Conservation (phyloP, 257 asterid species). For the Penstemon newberryi region DNA sequence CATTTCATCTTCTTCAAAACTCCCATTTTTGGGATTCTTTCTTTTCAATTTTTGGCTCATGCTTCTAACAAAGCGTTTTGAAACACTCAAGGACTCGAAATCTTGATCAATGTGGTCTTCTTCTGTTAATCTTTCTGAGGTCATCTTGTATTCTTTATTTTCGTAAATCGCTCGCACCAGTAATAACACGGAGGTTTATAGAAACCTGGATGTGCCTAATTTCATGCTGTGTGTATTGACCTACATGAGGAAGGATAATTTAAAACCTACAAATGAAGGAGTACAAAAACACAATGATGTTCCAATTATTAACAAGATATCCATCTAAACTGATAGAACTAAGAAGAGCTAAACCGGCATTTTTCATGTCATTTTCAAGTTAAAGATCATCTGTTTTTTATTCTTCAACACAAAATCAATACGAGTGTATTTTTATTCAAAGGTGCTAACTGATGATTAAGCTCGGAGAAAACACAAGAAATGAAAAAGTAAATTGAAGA, state of each 20-base stretch:
- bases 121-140: slow-evolving; percentile 43
- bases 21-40: slow-evolving; percentile 49
- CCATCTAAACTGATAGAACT: background rate
- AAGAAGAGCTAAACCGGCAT: too few species aligned
- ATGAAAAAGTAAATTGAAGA: background rate
- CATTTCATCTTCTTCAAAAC: slow-evolving; percentile 54
- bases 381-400: background rate
- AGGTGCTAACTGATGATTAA: too few species aligned
- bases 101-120: slow-evolving; percentile 51
- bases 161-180: background rate
- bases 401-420: background rate
- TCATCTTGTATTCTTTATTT: slow-evolving; percentile 39
- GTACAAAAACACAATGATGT: background rate
- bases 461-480: background rate
- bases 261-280: slow-evolving; percentile 21
- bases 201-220: background rate
- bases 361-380: too few species aligned
- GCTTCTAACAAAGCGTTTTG: slow-evolving; percentile 68
- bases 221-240: slow-evolving; percentile 20
- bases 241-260: slow-evolving; percentile 34
- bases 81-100: slow-evolving; percentile 57
- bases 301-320: background rate
- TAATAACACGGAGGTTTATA: slow-evolving; percentile 25
- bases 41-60: slow-evolving; percentile 79
- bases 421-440: background rate